Evolutionary conservation across 1,139 yeast genomes (phyloP).

Genomic region (Yamadazyma atlantica): DNA sequence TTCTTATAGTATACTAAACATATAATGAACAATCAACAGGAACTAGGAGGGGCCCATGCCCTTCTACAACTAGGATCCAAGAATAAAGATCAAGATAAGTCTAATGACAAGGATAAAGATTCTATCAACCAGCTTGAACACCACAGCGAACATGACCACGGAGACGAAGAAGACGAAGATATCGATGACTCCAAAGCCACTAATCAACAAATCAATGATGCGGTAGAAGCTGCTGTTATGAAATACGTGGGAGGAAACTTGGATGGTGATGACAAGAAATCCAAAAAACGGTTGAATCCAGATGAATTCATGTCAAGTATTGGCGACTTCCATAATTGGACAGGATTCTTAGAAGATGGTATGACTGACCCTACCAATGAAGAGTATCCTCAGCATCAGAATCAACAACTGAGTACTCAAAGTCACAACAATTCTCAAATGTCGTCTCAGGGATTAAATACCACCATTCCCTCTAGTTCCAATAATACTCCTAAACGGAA

Average conservation of each 20-base stretch:
- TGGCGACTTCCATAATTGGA: constrained; percentile 53
- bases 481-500: constrained; percentile 11
- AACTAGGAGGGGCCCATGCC: constrained; percentile 49
- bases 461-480: constrained; percentile 4
- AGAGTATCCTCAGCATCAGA: constrained; percentile 8
- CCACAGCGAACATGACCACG: constrained; percentile 3
- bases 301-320: constrained; percentile 37
- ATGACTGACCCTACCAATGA: constrained; percentile 15
- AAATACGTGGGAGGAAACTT: constrained; percentile 64
- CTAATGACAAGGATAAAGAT: constrained; percentile 11
- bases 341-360: constrained; percentile 50
- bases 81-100: constrained; percentile 20
- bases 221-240: constrained; percentile 76
- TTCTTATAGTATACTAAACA: constrained; percentile 10
- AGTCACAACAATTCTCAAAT: background rate
- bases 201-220: constrained; percentile 47
- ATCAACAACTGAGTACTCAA: background rate
- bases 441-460: constrained; percentile 1
- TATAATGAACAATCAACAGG: constrained; percentile 36
- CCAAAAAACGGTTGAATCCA: constrained; percentile 16
- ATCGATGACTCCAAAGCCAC: constrained; percentile 28
- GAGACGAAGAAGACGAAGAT: constrained; percentile 19
- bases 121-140: constrained; percentile 8
- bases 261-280: constrained; percentile 23
- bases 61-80: constrained; percentile 42